These are phyloP conservation scores for Scheffersomyces lignosus DNA, from an alignment of 805 yeast species.

Conservation along the genomic window DNA sequence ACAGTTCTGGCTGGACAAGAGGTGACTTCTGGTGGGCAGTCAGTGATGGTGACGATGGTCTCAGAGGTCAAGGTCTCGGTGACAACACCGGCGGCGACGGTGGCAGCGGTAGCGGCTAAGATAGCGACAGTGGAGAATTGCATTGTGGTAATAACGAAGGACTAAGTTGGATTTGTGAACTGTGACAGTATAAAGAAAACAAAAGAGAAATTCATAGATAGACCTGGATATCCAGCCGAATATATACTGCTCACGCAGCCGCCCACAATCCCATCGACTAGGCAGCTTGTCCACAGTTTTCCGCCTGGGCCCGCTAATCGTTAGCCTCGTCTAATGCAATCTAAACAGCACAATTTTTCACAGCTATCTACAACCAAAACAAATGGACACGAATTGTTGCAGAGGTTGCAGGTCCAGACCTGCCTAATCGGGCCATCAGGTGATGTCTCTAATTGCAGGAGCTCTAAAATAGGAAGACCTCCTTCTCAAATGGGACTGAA, in stretches of 20 bases:
- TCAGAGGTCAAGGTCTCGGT: conserved; percentile 31
- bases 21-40: conserved; percentile 41
- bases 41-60: conserved; percentile 44
- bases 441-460: too few species aligned
- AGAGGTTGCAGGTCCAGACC: too few species aligned
- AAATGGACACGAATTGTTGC: too few species aligned
- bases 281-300: too few species aligned
- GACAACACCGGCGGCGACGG: conserved; percentile 29
- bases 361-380: too few species aligned
- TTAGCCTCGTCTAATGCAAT: too few species aligned
- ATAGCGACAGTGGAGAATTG: conserved; percentile 46
- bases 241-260: not conserved
- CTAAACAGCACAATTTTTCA: too few species aligned
- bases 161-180: conserved; percentile 32
- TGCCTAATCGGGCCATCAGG: too few species aligned
- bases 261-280: too few species aligned
- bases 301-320: too few species aligned
- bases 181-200: conserved; percentile 23
- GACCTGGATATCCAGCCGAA: conserved; percentile 5
- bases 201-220: conserved; percentile 4
- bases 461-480: too few species aligned
- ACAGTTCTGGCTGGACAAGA: conserved; percentile 38
- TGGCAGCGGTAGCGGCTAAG: conserved; percentile 40
- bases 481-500: too few species aligned
- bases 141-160: conserved; percentile 41